Evolutionary conservation across 768 basidiomycete genomes (phyloP), one percentile per base, ranked within the genome.

Genomic region (Candolleomyces eurysporus): DNA sequence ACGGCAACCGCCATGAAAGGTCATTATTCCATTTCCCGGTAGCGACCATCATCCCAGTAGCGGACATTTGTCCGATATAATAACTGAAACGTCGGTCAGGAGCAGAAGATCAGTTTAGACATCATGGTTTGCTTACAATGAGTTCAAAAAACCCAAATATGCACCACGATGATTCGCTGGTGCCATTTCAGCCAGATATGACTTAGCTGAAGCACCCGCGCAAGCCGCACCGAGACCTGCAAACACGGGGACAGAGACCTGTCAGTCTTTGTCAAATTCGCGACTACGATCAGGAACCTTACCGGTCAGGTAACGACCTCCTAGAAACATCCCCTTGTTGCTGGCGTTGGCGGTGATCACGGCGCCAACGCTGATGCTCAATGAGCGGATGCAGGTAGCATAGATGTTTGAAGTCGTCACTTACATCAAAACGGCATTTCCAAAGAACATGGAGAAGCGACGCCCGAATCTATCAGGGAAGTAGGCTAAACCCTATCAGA

Each of bases 41-140:
- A 1, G 80, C 71, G 13, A 85, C 79, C 76, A 83, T 80, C 79
- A 85, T 82, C 4, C 83, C 84, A 17, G 79, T 80, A 1, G 83
- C 84, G 31, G 77, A 69, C 69, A 85, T 83, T 65, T 84, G 83
- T 10, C 83, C 84, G 45, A 83, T 75, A 65, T 83, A 82, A 66
- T 75, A 82, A 67, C 80, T 82, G 36, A 22, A 39, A 26, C 45
- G 22, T 36, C 36, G 5, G 6, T 36, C 3, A 36, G 36, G 3
- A 8, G 11, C 36, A 5, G 36, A 11, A 36, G 36, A 36, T 36
- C 36, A 36, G 36, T 36, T 36, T 36, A 11, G 6, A 6, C 36
- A 7, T 36, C 36, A 8, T 11, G 1, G 6, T 36, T 36, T 36
- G 66, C 75, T 58, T 61, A 81, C 80, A 83, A 83, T 16, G 82